Base-by-base conservation (phyloP, 2,329 filamentous ascomycete genomes). In the Colletotrichum tanaceti region DNA sequence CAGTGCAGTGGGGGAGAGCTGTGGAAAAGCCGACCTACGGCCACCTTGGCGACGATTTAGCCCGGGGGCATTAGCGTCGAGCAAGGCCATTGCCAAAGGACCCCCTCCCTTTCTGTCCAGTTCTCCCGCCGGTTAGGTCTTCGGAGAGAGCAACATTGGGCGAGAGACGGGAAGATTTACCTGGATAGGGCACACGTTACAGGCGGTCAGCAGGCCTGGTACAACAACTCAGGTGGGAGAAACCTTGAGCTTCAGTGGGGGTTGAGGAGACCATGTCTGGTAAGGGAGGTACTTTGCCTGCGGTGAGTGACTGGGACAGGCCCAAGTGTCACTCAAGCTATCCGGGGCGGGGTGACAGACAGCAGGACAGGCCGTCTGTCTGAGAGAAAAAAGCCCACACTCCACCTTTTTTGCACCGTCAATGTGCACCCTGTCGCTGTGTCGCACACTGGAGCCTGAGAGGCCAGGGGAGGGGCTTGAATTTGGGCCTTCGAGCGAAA, bases 401-500 rank as follows among this genome's bases (percentile, higher is more conserved):
- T 59, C 54, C 60, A 64, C 65, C 53, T 50, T 58, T 64, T 67
- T 68, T 68, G 62, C 64, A 47, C 47, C 55, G 54, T 49, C 54
- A 68, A 49, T 49, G 57, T 59, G 57, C 32, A 47, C 57, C 55
- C 55, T 58, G 55, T 46, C 43, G 11, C 55, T 49, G 58, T 46
- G 60, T 53, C 65, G 47, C 63, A 65, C 47, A 18, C 52, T 44
- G 47, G 28, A 62, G 54, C 61, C 32, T 65, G 61, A 46, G 44
- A 64, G 44, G 57, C 32, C 44, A 49, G 38, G 47, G 32, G 65
- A 68, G 65, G 62, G 65, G 65, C 62, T 50, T 43, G 55, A 59
- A 59, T 65, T 62, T 60, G 65, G 62, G 58, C 65, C 65, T 68
- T 61, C 46, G 46, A 49, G 57, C 18, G 41, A 60, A 59, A 68